A percentile compares a stretch with the other conserved stretches of the same genome.
Conservation (phyloP, 2,329 filamentous ascomycete species). For the Neopestalotiopsis clavispora region DNA sequence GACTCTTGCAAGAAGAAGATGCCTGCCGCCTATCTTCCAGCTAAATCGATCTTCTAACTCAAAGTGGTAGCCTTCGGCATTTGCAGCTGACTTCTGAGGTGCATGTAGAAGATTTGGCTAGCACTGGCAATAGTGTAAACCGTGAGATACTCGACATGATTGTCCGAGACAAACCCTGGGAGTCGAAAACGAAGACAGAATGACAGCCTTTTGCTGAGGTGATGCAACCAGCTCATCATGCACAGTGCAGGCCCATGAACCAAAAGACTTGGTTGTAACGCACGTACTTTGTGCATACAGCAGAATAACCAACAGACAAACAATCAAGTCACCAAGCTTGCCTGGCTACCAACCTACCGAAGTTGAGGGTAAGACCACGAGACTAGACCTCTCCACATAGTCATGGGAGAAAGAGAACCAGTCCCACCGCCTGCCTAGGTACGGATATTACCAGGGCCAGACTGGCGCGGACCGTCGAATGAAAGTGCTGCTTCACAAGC, state of each 20-base stretch:
- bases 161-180: not conserved
- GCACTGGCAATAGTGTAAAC: not conserved
- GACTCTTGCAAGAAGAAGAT: not conserved
- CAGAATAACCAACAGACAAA: not conserved
- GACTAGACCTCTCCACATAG: slow-evolving; percentile 5
- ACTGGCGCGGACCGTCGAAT: slow-evolving; percentile 11
- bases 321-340: not conserved
- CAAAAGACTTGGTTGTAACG: too few species aligned
- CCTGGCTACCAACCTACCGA: too few species aligned
- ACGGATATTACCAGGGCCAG: slow-evolving; percentile 17
- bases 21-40: too few species aligned
- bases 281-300: not conserved
- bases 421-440: slow-evolving; percentile 1
- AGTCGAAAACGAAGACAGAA: not conserved
- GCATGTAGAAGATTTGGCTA: not conserved
- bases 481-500: not conserved
- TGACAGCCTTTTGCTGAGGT: too few species aligned
- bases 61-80: not conserved
- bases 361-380: too few species aligned
- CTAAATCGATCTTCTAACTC: not conserved
- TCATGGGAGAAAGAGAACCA: not conserved
- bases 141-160: too few species aligned
- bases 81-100: not conserved
- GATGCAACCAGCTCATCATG: too few species aligned
- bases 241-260: too few species aligned